Conservation (phyloP, 2,329 filamentous ascomycete species). For the Penicillium sp. region DNA sequence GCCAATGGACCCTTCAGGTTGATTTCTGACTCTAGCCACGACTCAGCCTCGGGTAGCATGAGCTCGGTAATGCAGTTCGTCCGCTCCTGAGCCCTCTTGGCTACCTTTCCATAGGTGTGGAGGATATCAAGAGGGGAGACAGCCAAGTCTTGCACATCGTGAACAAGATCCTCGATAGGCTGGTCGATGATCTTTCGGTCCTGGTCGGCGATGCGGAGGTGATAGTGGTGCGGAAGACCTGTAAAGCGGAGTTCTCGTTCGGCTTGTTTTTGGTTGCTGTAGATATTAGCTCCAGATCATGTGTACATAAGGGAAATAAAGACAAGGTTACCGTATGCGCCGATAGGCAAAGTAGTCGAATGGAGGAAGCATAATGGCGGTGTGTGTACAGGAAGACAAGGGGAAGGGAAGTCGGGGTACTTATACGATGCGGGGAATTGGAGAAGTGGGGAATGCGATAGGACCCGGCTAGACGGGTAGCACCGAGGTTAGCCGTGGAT, state of each 20-base stretch:
- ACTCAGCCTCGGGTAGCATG: slow-evolving; percentile 73
- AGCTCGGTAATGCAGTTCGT: slow-evolving; percentile 91
- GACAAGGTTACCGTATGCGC: slow-evolving; percentile 62
- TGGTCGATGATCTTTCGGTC: slow-evolving; percentile 69
- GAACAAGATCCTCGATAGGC: slow-evolving; percentile 75
- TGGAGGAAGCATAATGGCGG: slow-evolving; percentile 50
- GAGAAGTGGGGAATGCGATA: slow-evolving; percentile 23
- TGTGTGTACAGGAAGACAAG: slow-evolving; percentile 1
- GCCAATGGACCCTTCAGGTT: slow-evolving; percentile 81
- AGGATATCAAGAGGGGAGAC: slow-evolving; percentile 71
- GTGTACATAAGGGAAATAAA: no score
- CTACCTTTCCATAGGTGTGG: slow-evolving; percentile 82
- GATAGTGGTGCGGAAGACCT: slow-evolving; percentile 65
- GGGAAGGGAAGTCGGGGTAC: slow-evolving; percentile 8
- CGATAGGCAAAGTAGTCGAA: slow-evolving; percentile 70
- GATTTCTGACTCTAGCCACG: slow-evolving; percentile 62
- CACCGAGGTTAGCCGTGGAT: slow-evolving; percentile 7
- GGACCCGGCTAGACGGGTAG: neutral
- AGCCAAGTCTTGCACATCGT: slow-evolving; percentile 69
- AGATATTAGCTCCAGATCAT: neutral
- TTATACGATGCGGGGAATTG: slow-evolving; percentile 22
- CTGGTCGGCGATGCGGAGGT: slow-evolving; percentile 59
- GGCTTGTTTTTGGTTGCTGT: slow-evolving; percentile 74
- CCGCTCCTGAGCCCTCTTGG: slow-evolving; percentile 76
- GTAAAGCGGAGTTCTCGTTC: slow-evolving; percentile 70